Base-by-base conservation (phyloP, 2,329 filamentous ascomycete species). In the Mycosphaerella sp. region DNA sequence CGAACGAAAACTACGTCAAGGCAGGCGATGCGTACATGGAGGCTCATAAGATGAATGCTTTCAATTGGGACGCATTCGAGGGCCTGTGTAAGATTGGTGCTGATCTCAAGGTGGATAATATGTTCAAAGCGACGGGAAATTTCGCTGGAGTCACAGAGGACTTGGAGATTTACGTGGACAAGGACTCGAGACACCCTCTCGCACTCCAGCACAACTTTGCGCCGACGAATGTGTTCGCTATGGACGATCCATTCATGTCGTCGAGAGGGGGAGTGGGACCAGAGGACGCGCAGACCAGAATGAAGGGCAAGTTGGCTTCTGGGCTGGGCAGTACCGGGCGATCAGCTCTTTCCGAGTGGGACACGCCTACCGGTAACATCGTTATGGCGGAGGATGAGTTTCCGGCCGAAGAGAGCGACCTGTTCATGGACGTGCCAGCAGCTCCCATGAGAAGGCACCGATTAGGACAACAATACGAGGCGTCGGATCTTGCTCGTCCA, bases 61-160 rank as follows among this genome's bases (percentile, higher is more conserved):
- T 97, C 70, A 93, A 95, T 80, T 98, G 93, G 93, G 93, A 98
- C 74, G 90, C 91, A 0, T 97, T 97, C 63, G 83, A 85, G 17
- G 85, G 82, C 13, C 78, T 98, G 6, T 95, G 90, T 66, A 89
- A 96, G 65, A 87, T 80, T 39, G 82, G 88, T 3, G 85, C 89
- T 40, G 84, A 83, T 59, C 78, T 97, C 49, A 83, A 87, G 50
- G 82, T 93, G 8, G 79, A 84, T 21, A 95, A 94, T 63, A 86
- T 96, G 56, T 98, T 95, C 73, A 89, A 84, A 66, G 73, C 86
- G 61, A 88, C 79, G 13, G 72, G 78, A 17, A 83, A 86, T 56
- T 77, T 86, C 69, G 70, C 53, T 16, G 53, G 79, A 48, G 71
- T 73, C 21, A 68, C 56, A 9, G 46, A 56, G 44, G 43, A 42